phyloP scores from a whole-genome alignment of 202 grass and related monocot species.

The Panicum virgatum region DNA sequence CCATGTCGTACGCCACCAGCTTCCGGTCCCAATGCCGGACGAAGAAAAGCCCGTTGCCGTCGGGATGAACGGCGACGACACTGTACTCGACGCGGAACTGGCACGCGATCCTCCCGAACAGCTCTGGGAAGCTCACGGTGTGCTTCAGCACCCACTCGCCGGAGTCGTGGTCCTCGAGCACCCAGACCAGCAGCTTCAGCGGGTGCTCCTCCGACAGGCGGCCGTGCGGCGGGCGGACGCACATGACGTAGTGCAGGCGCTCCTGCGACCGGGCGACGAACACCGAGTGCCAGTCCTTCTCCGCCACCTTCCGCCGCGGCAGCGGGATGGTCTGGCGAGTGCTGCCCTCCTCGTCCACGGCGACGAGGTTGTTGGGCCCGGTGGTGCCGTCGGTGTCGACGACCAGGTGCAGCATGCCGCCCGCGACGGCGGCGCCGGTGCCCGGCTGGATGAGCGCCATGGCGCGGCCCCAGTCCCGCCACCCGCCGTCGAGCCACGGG shows the following conservation, averaged over 20 bases:
- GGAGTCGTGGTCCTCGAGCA: neutral
- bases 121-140: neutral
- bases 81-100: neutral
- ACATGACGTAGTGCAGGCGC: slow-evolving; percentile 4
- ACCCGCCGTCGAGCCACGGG: neutral
- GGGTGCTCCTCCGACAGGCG: neutral
- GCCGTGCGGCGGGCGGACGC: neutral
- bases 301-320: neutral
- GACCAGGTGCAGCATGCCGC: neutral
- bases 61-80: neutral
- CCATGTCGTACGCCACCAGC: slow-evolving; percentile 20
- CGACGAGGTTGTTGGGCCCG: neutral
- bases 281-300: slow-evolving; percentile 25
- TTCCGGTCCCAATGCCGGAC: slow-evolving; percentile 21
- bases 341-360: neutral
- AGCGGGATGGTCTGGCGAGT: neutral
- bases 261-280: neutral
- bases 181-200: neutral
- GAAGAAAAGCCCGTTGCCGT: neutral
- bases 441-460: slow-evolving; percentile 16
- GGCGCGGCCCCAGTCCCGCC: neutral
- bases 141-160: neutral
- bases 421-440: neutral
- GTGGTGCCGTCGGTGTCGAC: slow-evolving; percentile 5
- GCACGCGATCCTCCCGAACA: slow-evolving; percentile 14